A percentile compares a stretch with the other conserved stretches of the same genome.
Evolutionary conservation across 2,329 filamentous ascomycete genomes (phyloP).

Genomic region (Lasiodiplodia citricola): DNA sequence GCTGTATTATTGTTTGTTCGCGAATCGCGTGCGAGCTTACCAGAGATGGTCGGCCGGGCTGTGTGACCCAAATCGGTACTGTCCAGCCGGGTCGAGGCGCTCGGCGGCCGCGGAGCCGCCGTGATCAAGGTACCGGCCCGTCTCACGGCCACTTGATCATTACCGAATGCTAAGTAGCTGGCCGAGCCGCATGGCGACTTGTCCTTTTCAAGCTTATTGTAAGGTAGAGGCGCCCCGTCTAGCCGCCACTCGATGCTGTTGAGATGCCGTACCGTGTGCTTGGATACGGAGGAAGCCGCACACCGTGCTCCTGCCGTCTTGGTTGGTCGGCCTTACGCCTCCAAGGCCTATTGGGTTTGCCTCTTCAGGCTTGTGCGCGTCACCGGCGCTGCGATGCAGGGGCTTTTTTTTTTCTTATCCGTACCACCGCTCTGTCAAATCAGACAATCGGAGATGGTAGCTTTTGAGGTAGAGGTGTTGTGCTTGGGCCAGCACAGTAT

Average conservation of each 20-base stretch:
- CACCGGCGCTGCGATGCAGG: neutral
- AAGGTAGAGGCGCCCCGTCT: neutral
- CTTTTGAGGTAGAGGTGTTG: conserved; percentile 7
- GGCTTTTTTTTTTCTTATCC: neutral
- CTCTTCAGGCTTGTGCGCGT: neutral
- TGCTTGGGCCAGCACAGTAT: conserved; percentile 1
- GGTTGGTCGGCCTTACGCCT: conserved; percentile 4
- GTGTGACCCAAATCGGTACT: neutral
- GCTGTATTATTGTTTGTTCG: neutral
- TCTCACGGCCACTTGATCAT: conserved; percentile 1
- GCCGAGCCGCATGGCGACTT: conserved; percentile 4
- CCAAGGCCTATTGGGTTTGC: neutral
- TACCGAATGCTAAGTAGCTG: conserved; percentile 1
- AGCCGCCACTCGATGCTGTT: conserved; percentile 1
- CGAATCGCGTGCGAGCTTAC: neutral
- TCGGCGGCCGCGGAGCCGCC: conserved; percentile 12
- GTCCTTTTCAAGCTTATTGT: neutral
- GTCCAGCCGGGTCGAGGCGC: neutral
- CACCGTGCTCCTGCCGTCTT: neutral
- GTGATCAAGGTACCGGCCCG: conserved; percentile 12
- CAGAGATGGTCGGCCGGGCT: neutral
- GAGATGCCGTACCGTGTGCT: neutral
- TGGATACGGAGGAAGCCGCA: neutral
- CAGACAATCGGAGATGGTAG: neutral
- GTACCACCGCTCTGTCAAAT: neutral